A percentile compares a stretch with the other conserved stretches of the same genome.
phyloP scores from a whole-genome alignment of 2,329 filamentous ascomycete genomes.

The Cladorrhinum sp. region DNA sequence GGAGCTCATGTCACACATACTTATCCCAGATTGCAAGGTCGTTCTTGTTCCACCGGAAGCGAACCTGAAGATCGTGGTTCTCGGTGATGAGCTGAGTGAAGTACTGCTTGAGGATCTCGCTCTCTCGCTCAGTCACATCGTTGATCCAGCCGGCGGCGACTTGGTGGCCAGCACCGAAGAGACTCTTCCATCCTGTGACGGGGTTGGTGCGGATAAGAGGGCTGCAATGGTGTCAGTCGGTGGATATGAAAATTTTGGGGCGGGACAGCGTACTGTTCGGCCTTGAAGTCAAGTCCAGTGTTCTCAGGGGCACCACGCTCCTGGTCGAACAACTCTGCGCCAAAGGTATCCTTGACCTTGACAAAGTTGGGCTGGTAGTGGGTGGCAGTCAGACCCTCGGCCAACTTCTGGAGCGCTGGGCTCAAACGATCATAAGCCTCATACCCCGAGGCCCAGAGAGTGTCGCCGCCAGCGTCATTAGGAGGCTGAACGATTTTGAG shows the following conservation, averaged over 20 bases:
- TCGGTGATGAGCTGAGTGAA: conserved; percentile 31
- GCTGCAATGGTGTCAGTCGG: conserved; percentile 10
- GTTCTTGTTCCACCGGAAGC: conserved; percentile 33
- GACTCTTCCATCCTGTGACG: conserved; percentile 34
- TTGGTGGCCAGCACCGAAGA: conserved; percentile 33
- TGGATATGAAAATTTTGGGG: conserved; percentile 13
- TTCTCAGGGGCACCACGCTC: conserved; percentile 31
- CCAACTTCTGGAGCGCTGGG: conserved; percentile 26
- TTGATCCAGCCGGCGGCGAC: conserved; percentile 31
- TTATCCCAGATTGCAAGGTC: conserved; percentile 33
- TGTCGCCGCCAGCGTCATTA: conserved; percentile 43
- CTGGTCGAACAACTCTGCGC: conserved; percentile 34
- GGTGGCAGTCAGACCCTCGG: conserved; percentile 30
- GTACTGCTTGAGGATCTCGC: conserved; percentile 29
- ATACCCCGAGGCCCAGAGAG: conserved; percentile 42
- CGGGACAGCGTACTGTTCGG: conserved; percentile 35
- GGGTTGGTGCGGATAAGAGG: conserved; percentile 32
- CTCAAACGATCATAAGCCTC: conserved; percentile 40
- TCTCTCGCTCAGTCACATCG: conserved; percentile 35
- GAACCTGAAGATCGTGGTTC: conserved; percentile 33
- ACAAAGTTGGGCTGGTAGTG: conserved; percentile 34
- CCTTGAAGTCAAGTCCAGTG: conserved; percentile 29
- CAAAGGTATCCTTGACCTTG: conserved; percentile 34
- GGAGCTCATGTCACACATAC: conserved; percentile 10
- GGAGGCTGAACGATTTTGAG: conserved; percentile 43